A percentile compares a stretch with the other conserved stretches of the same genome.
phyloP scores from a whole-genome alignment of 352 stramenopile species.

The Phytophthora uliginosa region DNA sequence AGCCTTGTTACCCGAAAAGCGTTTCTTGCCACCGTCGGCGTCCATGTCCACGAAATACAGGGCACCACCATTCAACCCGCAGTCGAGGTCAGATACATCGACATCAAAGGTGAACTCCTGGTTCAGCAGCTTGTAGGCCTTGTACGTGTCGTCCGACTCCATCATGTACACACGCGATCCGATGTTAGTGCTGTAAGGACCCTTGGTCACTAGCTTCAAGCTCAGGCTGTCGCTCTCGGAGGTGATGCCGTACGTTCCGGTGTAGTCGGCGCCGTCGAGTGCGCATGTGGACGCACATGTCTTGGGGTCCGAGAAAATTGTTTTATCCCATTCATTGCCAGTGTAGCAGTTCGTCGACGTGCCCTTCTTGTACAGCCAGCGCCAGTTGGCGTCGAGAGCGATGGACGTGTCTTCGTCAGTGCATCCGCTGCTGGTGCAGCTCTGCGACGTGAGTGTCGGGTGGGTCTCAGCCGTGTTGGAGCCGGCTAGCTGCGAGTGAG shows the following conservation, averaged over 20 bases:
- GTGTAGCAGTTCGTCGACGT: constrained; percentile 61
- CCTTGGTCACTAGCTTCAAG: constrained; percentile 56
- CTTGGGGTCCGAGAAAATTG: constrained; percentile 46
- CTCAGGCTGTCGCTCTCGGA: constrained; percentile 29
- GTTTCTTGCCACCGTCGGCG: constrained; percentile 41
- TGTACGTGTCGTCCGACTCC: constrained; percentile 34
- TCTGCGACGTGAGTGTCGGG: constrained; percentile 36
- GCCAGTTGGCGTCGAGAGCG: constrained; percentile 66
- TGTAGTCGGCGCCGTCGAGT: constrained; percentile 58
- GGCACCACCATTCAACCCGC: constrained; percentile 55
- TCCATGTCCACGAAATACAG: constrained; percentile 71
- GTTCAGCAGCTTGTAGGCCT: constrained; percentile 59
- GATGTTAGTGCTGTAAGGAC: constrained; percentile 49
- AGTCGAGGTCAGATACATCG: constrained; percentile 52
- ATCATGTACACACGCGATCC: constrained; percentile 62
- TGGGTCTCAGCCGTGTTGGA: constrained; percentile 45
- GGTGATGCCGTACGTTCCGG: constrained; percentile 53
- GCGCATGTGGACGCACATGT: constrained; percentile 49
- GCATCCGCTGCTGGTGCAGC: constrained; percentile 36
- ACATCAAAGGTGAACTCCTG: constrained; percentile 63
- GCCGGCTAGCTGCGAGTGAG: constrained; percentile 45
- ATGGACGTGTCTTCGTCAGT: constrained; percentile 45
- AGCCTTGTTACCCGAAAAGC: constrained; percentile 9
- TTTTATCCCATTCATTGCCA: constrained; percentile 33
- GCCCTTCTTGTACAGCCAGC: constrained; percentile 55